These are phyloP conservation scores for Coemansia pectinata DNA, from an alignment of 192 early-diverging fungal species.

Conservation along the genomic window DNA sequence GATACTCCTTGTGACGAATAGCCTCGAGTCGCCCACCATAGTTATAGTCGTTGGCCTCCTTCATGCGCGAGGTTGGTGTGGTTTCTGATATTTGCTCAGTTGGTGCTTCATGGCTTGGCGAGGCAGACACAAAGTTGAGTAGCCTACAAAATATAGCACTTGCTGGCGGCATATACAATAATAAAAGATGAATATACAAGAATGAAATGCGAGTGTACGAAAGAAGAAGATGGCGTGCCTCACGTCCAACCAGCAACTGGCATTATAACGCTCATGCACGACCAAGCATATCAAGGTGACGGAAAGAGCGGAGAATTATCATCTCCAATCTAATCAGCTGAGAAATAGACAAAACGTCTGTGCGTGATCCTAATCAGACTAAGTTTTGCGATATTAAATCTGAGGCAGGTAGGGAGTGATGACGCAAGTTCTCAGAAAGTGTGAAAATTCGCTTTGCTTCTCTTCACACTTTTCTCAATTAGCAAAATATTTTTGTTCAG, in stretches of 20 bases:
- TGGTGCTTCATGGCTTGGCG: not conserved
- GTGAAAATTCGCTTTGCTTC: not conserved
- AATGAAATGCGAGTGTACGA: not conserved
- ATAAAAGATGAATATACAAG: not conserved
- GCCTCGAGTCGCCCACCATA: slow-evolving; percentile 40
- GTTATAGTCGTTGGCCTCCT: slow-evolving; percentile 42
- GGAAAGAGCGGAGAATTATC: not conserved
- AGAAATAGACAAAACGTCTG: not conserved
- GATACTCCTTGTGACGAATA: slow-evolving; percentile 59
- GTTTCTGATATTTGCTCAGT: not conserved
- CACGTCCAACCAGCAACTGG: not conserved
- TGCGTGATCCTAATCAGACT: slow-evolving; percentile 1
- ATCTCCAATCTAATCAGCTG: not conserved
- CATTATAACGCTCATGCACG: not conserved
- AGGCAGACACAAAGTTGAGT: not conserved
- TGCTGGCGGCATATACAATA: not conserved
- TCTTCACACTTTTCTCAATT: not conserved
- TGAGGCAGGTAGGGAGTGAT: not conserved
- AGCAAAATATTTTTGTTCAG: not conserved
- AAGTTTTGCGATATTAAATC: not conserved
- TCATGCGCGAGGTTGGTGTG: not conserved
- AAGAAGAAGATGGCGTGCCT: not conserved
- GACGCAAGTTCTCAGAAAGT: not conserved
- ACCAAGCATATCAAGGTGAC: not conserved
- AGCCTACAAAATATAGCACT: not conserved